These are phyloP conservation scores for Eucalyptus tenuipes DNA, from an alignment of 345 rosid species.

Conservation along the genomic window DNA sequence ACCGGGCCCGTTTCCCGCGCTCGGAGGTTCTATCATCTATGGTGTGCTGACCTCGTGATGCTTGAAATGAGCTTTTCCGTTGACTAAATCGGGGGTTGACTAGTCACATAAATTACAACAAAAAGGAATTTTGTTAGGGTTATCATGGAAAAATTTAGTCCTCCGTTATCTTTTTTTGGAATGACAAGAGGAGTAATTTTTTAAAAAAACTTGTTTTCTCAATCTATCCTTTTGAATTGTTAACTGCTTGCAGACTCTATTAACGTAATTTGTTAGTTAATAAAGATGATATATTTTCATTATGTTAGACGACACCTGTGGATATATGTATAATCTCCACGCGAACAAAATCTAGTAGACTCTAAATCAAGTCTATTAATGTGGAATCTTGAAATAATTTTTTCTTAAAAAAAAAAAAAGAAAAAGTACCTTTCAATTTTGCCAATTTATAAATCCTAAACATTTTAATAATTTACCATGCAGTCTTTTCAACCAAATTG, in stretches of 20 bases:
- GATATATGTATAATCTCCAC: not conserved
- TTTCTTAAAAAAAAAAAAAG: rapidly evolving
- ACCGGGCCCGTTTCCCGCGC: not conserved
- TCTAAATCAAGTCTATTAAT: not conserved
- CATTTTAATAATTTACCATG: too few relatives aligned
- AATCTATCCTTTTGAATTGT: not conserved
- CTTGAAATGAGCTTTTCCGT: not conserved
- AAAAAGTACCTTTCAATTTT: not conserved
- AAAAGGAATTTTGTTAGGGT: not conserved
- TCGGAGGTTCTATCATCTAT: too few relatives aligned
- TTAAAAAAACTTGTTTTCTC: not conserved
- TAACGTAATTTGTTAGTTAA: not conserved
- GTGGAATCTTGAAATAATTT: not conserved
- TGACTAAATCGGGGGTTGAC: not conserved
- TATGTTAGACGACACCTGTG: not conserved
- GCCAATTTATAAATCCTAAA: not conserved
- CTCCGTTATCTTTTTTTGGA: not conserved
- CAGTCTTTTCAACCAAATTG: too few relatives aligned
- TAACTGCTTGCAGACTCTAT: not conserved
- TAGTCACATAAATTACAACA: not conserved
- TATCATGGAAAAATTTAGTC: not conserved
- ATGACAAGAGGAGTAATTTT: not conserved
- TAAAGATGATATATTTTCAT: not conserved
- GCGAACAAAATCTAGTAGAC: not conserved
- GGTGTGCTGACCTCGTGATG: not conserved